Base-by-base conservation (phyloP, 495 filamentous ascomycete genomes). In the Trypethelium eluteriae region DNA sequence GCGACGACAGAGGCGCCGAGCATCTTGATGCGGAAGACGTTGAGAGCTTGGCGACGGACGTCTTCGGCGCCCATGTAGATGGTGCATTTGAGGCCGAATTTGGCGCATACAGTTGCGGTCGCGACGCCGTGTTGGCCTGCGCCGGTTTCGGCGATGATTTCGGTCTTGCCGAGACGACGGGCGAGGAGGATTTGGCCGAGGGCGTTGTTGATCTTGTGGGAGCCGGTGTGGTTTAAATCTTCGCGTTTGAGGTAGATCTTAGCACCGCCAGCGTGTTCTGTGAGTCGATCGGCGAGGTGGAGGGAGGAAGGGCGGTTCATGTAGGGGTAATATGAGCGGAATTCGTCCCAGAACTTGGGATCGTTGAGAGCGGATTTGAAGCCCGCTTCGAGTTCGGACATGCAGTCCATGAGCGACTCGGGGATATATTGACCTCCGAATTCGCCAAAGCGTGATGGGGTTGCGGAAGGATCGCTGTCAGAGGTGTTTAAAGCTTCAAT, bases 401-500 rank as follows among this genome's bases (percentile, higher is more conserved):
- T 80, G 74, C 94, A 98, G 78, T 96, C 93, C 92, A 98, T 98
- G 38, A 99, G 83, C 6, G 92, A 92, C 78, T 99, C 94, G 1
- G 94, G 95, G 0, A 99, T 93, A 72, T 98, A 99, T 76, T 98
- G 94, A n/a, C 94, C 94, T 70, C 94, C 94, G 70, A 96, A 99
- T 76, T 96, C 90, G 66, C 94, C 94, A 72, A 99, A 99, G 14
- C 93, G 87, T 63, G 90, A 84, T 2, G 93, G 92, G 39, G 89
- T 80, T 64, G 84, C 83, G 44, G 76, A 79, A 25, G 72, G 76
- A 53, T 86, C 79, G 32, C 74, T 78, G 57, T 76, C 65, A 38
- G 77, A 76, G 34, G 79, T 77, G 62, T 92, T 92, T 3, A 92
- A 76, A 10, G 89, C 87, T 64, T 89, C 87, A 34, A 93, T 77